A percentile compares a stretch with the other conserved stretches of the same genome.
Evolutionary conservation across 108 stramenopile genomes (phyloP).

Genomic region (Phaeodactylum tricornutum): DNA sequence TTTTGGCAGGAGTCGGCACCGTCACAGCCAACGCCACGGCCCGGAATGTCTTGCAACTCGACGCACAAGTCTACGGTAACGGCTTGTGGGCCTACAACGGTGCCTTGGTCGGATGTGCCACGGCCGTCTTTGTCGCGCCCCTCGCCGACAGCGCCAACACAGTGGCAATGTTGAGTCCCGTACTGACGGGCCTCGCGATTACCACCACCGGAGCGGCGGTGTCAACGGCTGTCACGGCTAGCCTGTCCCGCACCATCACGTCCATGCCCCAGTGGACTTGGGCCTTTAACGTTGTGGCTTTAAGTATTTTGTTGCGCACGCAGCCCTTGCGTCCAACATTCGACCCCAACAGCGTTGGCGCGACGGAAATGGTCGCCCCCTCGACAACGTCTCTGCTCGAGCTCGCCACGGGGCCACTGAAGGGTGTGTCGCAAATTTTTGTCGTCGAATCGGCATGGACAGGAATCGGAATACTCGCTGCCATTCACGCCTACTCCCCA

Average conservation of each 20-base stretch:
- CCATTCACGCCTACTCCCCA: conserved; percentile 37
- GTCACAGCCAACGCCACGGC: conserved; percentile 40
- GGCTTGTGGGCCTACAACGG: conserved; percentile 77
- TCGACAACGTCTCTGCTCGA: not conserved
- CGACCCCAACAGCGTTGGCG: conserved; percentile 1
- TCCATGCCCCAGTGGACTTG: conserved; percentile 68
- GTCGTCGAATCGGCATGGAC: conserved; percentile 56
- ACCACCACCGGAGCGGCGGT: conserved; percentile 46
- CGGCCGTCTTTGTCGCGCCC: conserved; percentile 55
- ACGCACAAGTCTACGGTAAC: too few species aligned
- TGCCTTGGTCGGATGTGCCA: conserved; percentile 70
- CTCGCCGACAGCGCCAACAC: too few species aligned
- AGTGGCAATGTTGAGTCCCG: too few species aligned
- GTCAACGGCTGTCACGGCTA: conserved; percentile 43
- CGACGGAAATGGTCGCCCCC: conserved; percentile 7
- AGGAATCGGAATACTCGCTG: conserved; percentile 36
- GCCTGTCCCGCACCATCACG: conserved; percentile 34
- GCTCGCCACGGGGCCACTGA: conserved; percentile 25
- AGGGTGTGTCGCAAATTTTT: conserved; percentile 78
- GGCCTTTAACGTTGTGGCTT: conserved; percentile 64
- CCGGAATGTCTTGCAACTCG: conserved; percentile 23
- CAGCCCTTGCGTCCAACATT: conserved; percentile 34
- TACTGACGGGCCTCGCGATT: conserved; percentile 17
- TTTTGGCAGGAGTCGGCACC: conserved; percentile 37
- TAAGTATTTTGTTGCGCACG: conserved; percentile 42